These are phyloP conservation scores for Metschnikowia cubensis DNA, from an alignment of 805 yeast genomes.

Conservation along the genomic window DNA sequence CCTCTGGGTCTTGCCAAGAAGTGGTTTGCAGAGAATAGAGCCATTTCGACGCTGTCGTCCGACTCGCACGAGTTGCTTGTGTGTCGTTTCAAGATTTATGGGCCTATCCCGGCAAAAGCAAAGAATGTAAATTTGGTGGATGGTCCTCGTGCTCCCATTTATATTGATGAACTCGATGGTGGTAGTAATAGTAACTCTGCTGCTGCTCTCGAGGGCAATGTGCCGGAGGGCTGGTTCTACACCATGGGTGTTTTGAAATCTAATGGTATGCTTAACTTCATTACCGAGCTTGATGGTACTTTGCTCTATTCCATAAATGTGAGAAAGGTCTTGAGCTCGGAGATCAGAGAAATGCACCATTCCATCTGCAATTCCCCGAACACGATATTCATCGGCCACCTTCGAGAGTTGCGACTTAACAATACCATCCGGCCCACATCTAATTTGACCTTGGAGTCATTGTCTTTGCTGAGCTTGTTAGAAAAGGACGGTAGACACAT, in stretches of 20 bases:
- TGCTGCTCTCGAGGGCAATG: conserved; percentile 6
- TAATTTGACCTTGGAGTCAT: conserved; percentile 19
- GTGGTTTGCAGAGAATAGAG: conserved; percentile 43
- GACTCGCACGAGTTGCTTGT: conserved; percentile 45
- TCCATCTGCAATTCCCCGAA: conserved; percentile 59
- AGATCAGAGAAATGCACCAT: conserved; percentile 59
- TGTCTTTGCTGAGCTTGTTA: conserved; percentile 21
- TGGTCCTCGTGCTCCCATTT: conserved; percentile 37
- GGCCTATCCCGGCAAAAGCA: conserved; percentile 49
- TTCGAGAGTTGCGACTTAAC: conserved; percentile 49
- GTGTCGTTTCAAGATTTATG: conserved; percentile 62
- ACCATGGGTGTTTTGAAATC: conserved; percentile 68
- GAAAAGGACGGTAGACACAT: conserved; percentile 32
- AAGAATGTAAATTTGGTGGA: conserved; percentile 35
- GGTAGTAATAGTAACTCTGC: not conserved
- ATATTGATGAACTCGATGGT: conserved; percentile 12
- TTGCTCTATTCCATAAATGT: conserved; percentile 57
- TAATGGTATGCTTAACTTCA: conserved; percentile 56
- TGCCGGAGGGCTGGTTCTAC: conserved; percentile 63
- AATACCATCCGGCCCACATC: conserved; percentile 34
- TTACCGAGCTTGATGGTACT: conserved; percentile 62
- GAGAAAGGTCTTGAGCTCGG: conserved; percentile 49
- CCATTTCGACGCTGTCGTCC: conserved; percentile 19
- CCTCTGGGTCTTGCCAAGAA: conserved; percentile 53
- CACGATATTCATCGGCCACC: conserved; percentile 53